These are phyloP conservation scores for Quercus berberidifolia DNA, from an alignment of 306 rosid species.

Conservation along the genomic window DNA sequence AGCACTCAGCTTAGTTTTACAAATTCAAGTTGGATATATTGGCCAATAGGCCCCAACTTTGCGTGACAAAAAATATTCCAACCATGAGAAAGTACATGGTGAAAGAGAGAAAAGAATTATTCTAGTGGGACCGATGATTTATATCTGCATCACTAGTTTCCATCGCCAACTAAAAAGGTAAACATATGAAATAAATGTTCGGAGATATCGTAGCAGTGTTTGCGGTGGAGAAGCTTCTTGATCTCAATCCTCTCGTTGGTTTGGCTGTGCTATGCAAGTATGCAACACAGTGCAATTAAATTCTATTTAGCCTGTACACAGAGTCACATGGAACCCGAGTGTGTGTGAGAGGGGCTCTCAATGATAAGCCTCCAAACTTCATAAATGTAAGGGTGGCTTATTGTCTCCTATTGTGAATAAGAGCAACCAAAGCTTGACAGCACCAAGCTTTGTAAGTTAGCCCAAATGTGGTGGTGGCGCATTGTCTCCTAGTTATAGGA, in stretches of 20 bases:
- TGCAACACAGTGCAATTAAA: not conserved
- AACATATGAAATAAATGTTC: not conserved
- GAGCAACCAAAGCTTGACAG: too few species aligned
- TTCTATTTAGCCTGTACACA: not conserved
- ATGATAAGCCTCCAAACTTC: constrained; percentile 13
- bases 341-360: not conserved
- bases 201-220: not conserved
- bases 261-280: not conserved
- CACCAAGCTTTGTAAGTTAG: too few species aligned
- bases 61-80: too few species aligned
- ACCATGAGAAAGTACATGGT: not conserved
- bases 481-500: not conserved
- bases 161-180: not conserved
- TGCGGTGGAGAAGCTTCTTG: not conserved
- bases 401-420: not conserved
- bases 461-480: too few species aligned
- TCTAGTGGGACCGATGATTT: not conserved
- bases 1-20: too few species aligned
- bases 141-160: not conserved
- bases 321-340: constrained; percentile 17
- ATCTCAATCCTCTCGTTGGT: not conserved
- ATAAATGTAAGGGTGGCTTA: not conserved
- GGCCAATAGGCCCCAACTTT: too few species aligned
- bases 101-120: not conserved
- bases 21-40: too few species aligned